A percentile compares a stretch with the other conserved stretches of the same genome.
These are phyloP conservation scores for Amanita subjunquillea DNA, from an alignment of 768 basidiomycete species.

Conservation along the genomic window DNA sequence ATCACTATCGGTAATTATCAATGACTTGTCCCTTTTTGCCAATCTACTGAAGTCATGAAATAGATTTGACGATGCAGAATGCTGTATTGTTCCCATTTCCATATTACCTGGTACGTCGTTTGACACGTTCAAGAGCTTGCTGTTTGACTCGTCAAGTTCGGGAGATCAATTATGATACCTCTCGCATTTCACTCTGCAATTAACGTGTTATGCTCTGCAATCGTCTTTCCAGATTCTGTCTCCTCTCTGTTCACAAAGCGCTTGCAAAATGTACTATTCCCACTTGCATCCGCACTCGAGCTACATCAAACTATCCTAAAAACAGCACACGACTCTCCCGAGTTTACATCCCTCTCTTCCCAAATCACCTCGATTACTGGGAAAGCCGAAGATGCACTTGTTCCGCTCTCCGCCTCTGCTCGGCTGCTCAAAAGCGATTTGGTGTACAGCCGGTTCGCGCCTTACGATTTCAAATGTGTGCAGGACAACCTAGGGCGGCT, in stretches of 20 bases:
- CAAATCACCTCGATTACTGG: conserved; percentile 22
- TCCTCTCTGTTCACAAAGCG: conserved; percentile 47
- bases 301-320: conserved; percentile 37
- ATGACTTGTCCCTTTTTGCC: not conserved
- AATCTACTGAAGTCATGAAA: not conserved
- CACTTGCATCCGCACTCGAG: conserved; percentile 33
- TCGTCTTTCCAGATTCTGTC: conserved; percentile 55
- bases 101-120: conserved; percentile 35
- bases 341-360: conserved; percentile 23
- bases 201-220: conserved; percentile 36
- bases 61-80: conserved; percentile 51
- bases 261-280: conserved; percentile 35
- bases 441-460: conserved; percentile 48
- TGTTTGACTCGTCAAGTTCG: conserved; percentile 23
- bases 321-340: conserved; percentile 27
- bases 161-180: conserved; percentile 43
- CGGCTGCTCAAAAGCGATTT: conserved; percentile 51
- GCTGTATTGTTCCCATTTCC: conserved; percentile 57
- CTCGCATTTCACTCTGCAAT: conserved; percentile 49
- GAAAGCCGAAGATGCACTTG: conserved; percentile 36
- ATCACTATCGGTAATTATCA: conserved; percentile 38
- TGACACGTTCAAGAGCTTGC: not conserved
- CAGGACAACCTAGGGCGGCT: conserved; percentile 40
- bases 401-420: conserved; percentile 39
- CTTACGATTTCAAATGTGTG: conserved; percentile 41